Conservation (phyloP, 23 red algal species). For the Chondrus crispus region DNA sequence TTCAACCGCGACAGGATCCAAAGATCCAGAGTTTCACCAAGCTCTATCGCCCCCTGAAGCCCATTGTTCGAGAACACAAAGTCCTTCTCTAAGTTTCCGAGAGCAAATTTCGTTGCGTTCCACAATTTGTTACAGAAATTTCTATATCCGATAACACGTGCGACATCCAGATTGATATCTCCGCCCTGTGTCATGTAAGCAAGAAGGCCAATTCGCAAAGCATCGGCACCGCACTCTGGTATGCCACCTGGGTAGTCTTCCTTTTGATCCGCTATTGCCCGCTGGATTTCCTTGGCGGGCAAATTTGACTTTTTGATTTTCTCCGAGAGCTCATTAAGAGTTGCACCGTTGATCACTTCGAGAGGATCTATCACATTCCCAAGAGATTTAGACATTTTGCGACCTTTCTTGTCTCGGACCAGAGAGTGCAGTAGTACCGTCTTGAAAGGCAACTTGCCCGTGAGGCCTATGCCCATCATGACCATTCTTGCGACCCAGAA, state of each 20-base stretch:
- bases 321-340: conserved; percentile 53
- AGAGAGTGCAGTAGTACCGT: conserved; percentile 95
- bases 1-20: conserved; percentile 85
- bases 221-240: conserved; percentile 96
- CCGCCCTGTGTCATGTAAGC: conserved; percentile 91
- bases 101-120: conserved; percentile 96
- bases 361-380: conserved; percentile 99
- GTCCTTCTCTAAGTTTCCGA: conserved; percentile 64
- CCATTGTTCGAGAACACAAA: conserved; percentile 43
- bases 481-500: conserved; percentile 99
- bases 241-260: conserved; percentile 87
- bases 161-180: conserved; percentile 97
- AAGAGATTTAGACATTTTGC: conserved; percentile 99
- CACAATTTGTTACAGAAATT: conserved; percentile 99
- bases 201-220: conserved; percentile 91
- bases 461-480: conserved; percentile 92
- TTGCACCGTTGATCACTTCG: conserved; percentile 84
- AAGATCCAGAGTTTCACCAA: conserved; percentile 32
- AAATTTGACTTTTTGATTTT: conserved; percentile 81
- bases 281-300: conserved; percentile 70
- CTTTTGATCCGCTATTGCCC: conserved; percentile 63
- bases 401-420: conserved; percentile 94
- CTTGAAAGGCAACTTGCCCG: conserved; percentile 83
- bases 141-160: conserved; percentile 84
- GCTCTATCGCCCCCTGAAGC: conserved; percentile 32